Evolutionary conservation across 345 rosid species (phyloP), one percentile per base, ranked within the genome.

Genomic region (Lepidium aucheri): DNA sequence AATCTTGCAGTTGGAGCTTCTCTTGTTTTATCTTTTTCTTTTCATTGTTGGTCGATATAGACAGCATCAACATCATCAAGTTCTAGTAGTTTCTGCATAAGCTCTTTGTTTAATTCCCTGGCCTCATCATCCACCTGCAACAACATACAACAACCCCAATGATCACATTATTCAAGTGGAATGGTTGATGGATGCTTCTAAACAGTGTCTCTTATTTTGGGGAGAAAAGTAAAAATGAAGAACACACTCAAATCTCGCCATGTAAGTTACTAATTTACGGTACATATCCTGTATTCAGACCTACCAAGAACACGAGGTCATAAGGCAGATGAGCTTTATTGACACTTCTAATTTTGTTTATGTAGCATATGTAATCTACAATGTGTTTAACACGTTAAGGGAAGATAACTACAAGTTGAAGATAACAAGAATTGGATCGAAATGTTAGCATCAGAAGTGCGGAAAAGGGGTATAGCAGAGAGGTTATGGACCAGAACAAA

Each of bases 61-160:
- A 92, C 98, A 2, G 96, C 88, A 49, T 89, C 95, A 14, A 92
- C 98, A 66, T 87, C 98, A 68, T 89, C 93, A 61, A 89, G 93
- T 61, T 92, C 97, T 5, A 92, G 93, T 60, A 92, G 76, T 74
- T 83, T 83, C 47, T 85, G 79, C 78, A 84, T 80, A 16, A 92
- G 95, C 67, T 84, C 90, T 80, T 80, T 89, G 86, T 89, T 89
- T 84, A 92, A 76, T 33, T 92, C 95, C 87, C 76, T 79, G 59
- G 97, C 95, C 68, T 87, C 97, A 54, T 92, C 95, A 74, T 92
- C 98, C 65, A 81, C 97, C 98, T 89, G 80, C 66, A 55, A 68
- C 77, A 68, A 65, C 65, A 64, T n/a, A n/a, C n/a, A n/a, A n/a
- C n/a, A n/a, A n/a, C n/a, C n/a, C n/a, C n/a, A n/a, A n/a, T n/a